Percentiles rank a stretch among this genome's conserved stretches.
phyloP scores from a whole-genome alignment of 2,329 filamentous ascomycete genomes.

The Aureobasidium sp. region DNA sequence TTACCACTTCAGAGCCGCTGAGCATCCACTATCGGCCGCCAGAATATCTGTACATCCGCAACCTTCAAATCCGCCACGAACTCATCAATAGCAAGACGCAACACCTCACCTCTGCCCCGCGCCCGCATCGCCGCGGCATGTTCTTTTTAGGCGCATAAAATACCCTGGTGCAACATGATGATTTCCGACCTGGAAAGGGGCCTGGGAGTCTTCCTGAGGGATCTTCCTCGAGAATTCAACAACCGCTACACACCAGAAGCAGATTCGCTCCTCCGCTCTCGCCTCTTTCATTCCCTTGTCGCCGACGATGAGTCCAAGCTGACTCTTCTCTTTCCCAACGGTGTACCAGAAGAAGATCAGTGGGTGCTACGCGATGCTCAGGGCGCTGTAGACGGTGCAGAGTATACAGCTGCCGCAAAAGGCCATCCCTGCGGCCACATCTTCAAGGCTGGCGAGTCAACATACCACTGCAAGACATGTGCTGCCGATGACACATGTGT shows the following conservation, averaged over 20 bases:
- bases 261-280: constrained; percentile 61
- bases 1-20: background rate
- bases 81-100: background rate
- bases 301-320: constrained; percentile 67
- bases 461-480: constrained; percentile 90
- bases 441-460: constrained; percentile 87
- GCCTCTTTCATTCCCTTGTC: constrained; percentile 81
- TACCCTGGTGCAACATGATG: background rate
- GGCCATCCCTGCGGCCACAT: constrained; percentile 97
- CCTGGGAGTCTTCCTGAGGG: constrained; percentile 69
- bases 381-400: constrained; percentile 84
- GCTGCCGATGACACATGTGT: constrained; percentile 92
- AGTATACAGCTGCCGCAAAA: constrained; percentile 84
- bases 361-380: constrained; percentile 83
- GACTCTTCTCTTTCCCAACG: constrained; percentile 71
- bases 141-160: constrained; percentile 3
- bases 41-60: background rate
- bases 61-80: background rate
- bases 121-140: constrained; percentile 1
- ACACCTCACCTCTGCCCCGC: background rate
- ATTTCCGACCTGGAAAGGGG: constrained; percentile 51
- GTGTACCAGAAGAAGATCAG: constrained; percentile 29
- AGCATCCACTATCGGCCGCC: background rate
- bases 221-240: constrained; percentile 62
- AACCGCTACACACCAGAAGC: constrained; percentile 70